Evolutionary conservation across 768 basidiomycete genomes (phyloP).

Genomic region (Chalciporus sphaerocephalus): DNA sequence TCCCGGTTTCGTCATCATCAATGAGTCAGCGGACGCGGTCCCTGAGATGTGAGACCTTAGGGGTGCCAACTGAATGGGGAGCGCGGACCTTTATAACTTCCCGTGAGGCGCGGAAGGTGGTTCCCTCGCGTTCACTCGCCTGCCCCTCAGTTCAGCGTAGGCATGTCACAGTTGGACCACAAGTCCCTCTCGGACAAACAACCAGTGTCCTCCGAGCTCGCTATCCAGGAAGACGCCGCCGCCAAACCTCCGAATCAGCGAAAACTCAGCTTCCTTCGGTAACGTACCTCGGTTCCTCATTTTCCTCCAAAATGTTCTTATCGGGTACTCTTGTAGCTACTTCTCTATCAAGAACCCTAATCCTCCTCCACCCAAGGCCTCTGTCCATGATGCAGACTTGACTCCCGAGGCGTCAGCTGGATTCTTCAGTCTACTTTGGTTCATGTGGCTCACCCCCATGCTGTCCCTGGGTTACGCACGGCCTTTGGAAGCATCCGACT

Average conservation of each 20-base stretch:
- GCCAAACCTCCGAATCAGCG: background rate
- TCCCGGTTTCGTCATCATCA: too few relatives aligned
- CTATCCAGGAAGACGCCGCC: background rate
- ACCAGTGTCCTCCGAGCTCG: background rate
- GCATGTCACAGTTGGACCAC: conserved; percentile 6
- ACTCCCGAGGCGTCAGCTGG: conserved; percentile 67
- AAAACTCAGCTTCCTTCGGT: conserved; percentile 3
- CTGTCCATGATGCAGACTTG: conserved; percentile 54
- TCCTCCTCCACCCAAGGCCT: conserved; percentile 42
- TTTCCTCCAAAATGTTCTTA: background rate
- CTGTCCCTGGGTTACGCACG: conserved; percentile 73
- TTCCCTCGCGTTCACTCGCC: too few relatives aligned
- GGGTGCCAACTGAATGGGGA: too few relatives aligned
- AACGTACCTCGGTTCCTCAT: background rate
- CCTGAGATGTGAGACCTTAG: too few relatives aligned
- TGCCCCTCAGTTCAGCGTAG: too few relatives aligned
- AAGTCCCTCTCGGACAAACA: background rate
- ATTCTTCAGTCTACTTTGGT: conserved; percentile 57
- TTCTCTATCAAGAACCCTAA: conserved; percentile 14
- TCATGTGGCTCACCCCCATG: conserved; percentile 71
- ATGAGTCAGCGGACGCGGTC: too few relatives aligned
- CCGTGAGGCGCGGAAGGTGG: too few relatives aligned
- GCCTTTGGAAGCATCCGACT: conserved; percentile 74
- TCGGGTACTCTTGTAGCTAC: conserved; percentile 1
- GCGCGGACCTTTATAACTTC: too few relatives aligned